Base-by-base conservation (phyloP, 192 early-diverging fungal genomes). In the Coemansia sp. region DNA sequence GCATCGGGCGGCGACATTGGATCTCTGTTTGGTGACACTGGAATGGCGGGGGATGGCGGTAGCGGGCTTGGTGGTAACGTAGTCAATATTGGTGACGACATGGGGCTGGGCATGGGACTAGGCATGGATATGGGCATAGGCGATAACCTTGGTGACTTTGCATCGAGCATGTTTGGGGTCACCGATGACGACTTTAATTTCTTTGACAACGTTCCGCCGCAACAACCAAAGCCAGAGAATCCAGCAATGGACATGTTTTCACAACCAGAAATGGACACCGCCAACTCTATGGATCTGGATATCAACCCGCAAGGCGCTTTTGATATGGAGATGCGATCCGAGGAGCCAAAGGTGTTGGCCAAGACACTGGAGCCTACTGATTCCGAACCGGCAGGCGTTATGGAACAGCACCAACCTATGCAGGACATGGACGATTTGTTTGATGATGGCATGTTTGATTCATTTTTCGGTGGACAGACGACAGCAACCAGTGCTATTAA, bases 121-220 rank as follows among this genome's bases (percentile, higher is more conserved):
- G 71, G 65, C 39, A 76, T 81, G 71, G 67, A 66, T 13, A 59
- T 68, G 13, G 62, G 51, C 41, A 43, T 82, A 45, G 79, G 62
- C 32, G 40, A 63, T 11, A 72, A 66, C 16, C 73, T 80, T 68
- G 68, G 69, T 43, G 74, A 70, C 68, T 68, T 76, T 60, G 69
- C 58, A 1, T 22, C 65, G 15, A 62, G 63, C 48, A 76, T 82
- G 70, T 82, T 82, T 76, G 79, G 74, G n/a, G 71, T 82, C 26
- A 82, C 79, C 9, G 79, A 82, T 48, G 79, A 82, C 46, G 79
- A 82, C 65, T 82, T 82, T 67, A 76, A 61, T 56, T 82, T 82
- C 43, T 82, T 82, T 15, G 79, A 82, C 65, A 73, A 46, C n/a
- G 68, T 71, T 10, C 74, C 79, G 7, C 12, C 77, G 19, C 67